Conservation (phyloP, 2,329 filamentous ascomycete species). For the Fusarium oxysporum region DNA sequence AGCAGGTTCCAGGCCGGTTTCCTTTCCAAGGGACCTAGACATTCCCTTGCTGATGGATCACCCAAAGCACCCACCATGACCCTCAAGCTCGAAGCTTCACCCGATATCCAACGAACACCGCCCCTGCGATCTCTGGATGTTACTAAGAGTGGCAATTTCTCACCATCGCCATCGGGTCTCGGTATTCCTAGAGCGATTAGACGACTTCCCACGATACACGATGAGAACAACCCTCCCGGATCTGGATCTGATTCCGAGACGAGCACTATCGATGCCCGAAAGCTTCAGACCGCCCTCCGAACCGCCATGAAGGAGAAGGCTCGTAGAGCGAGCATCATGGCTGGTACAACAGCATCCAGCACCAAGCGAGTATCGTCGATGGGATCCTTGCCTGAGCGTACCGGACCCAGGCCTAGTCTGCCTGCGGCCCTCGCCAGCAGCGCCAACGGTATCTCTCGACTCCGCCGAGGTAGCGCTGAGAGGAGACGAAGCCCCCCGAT, state of each 20-base stretch:
- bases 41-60: slow-evolving; percentile 66
- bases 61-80: slow-evolving; percentile 66
- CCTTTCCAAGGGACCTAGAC: slow-evolving; percentile 68
- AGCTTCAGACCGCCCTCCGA: slow-evolving; percentile 67
- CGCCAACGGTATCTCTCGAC: slow-evolving; percentile 67
- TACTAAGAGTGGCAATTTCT: slow-evolving; percentile 62
- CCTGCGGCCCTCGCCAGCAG: slow-evolving; percentile 59
- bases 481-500: slow-evolving; percentile 65
- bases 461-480: slow-evolving; percentile 63
- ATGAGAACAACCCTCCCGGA: slow-evolving; percentile 66
- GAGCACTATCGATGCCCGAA: slow-evolving; percentile 62
- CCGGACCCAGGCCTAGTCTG: slow-evolving; percentile 51
- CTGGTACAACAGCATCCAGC: slow-evolving; percentile 50
- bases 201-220: slow-evolving; percentile 53
- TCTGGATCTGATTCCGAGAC: slow-evolving; percentile 64
- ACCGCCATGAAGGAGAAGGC: slow-evolving; percentile 61
- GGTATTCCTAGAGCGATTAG: slow-evolving; percentile 50
- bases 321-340: slow-evolving; percentile 55
- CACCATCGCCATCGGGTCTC: slow-evolving; percentile 55
- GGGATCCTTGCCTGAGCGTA: slow-evolving; percentile 50
- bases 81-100: slow-evolving; percentile 65
- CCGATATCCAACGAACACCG: slow-evolving; percentile 48
- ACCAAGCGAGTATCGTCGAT: slow-evolving; percentile 61
- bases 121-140: slow-evolving; percentile 65
- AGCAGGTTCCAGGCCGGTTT: slow-evolving; percentile 92